Conservation (phyloP, 805 yeast genomes). For the Starmerella gropengiesseri region DNA sequence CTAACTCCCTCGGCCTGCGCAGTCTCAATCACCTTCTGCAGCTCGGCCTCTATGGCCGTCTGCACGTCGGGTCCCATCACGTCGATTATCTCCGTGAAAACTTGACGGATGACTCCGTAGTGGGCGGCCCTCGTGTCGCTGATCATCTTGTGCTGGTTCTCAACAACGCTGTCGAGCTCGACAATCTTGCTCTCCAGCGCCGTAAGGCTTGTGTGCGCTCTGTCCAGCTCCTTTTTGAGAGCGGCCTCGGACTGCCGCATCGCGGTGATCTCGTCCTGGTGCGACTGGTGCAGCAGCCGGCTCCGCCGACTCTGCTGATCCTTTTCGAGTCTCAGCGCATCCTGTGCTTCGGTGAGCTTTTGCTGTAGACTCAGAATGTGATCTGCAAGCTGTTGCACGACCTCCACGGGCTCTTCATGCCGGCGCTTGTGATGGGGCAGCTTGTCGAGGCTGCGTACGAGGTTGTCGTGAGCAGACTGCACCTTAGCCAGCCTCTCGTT, state of each 20-base stretch:
- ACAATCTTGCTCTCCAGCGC: neutral
- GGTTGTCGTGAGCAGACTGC: neutral
- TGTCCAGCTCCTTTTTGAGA: neutral
- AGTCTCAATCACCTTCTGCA: conserved; percentile 17
- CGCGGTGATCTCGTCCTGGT: conserved; percentile 1
- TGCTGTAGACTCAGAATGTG: neutral
- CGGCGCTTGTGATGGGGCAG: too few species aligned
- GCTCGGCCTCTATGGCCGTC: conserved; percentile 14
- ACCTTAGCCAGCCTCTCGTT: neutral
- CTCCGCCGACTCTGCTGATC: too few species aligned
- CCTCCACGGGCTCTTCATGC: neutral
- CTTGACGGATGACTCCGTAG: conserved; percentile 18
- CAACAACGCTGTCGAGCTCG: conserved; percentile 4
- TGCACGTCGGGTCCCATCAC: conserved; percentile 22
- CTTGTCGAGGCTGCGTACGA: too few species aligned
- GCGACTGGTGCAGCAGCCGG: too few species aligned
- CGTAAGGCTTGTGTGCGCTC: neutral
- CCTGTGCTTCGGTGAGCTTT: neutral
- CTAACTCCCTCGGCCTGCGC: conserved; percentile 10
- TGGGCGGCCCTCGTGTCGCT: conserved; percentile 7
- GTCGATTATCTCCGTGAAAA: conserved; percentile 20
- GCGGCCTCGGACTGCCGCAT: neutral
- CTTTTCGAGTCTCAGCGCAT: too few species aligned
- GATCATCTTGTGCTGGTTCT: conserved; percentile 6
- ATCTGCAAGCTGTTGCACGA: neutral